Percentiles rank a stretch among this genome's conserved stretches.
phyloP scores from a whole-genome alignment of 1,139 yeast genomes.

The Candida glucosophila region DNA sequence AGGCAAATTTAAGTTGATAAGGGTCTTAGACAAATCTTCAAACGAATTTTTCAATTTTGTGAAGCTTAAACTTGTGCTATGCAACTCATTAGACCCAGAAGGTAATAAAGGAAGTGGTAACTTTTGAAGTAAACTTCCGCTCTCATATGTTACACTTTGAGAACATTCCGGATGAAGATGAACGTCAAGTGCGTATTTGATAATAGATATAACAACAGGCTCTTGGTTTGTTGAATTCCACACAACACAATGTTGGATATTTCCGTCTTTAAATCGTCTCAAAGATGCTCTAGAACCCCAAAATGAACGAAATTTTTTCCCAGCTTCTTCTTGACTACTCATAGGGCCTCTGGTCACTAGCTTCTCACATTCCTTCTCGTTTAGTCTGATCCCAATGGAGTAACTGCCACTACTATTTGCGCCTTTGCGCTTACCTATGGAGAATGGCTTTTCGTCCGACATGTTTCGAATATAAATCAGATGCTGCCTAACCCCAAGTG shows the following conservation, averaged over 20 bases:
- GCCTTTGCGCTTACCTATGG: constrained; percentile 54
- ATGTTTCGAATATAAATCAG: constrained; percentile 34
- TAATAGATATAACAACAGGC: constrained; percentile 60
- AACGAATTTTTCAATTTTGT: constrained; percentile 55
- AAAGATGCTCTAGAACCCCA: constrained; percentile 88
- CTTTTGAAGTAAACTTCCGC: constrained; percentile 38
- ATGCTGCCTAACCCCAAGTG: constrained; percentile 58
- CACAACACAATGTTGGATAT: constrained; percentile 80
- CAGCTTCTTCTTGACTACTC: constrained; percentile 49
- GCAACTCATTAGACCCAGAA: constrained; percentile 43
- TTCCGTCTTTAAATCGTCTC: constrained; percentile 86
- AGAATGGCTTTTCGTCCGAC: constrained; percentile 20
- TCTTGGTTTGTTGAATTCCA: constrained; percentile 66
- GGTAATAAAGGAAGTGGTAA: constrained; percentile 58
- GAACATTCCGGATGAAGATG: constrained; percentile 50
- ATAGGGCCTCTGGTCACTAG: constrained; percentile 83
- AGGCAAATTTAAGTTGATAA: constrained; percentile 56
- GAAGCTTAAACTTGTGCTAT: constrained; percentile 44
- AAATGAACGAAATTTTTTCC: constrained; percentile 61
- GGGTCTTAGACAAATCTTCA: constrained; percentile 50
- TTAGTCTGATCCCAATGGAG: constrained; percentile 58
- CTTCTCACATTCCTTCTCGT: constrained; percentile 69
- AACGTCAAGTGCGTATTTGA: constrained; percentile 51
- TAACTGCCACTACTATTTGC: constrained; percentile 24
- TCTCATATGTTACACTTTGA: constrained; percentile 29